phyloP scores from a whole-genome alignment of 257 asterid species.

The Solanum pimpinellifolium region DNA sequence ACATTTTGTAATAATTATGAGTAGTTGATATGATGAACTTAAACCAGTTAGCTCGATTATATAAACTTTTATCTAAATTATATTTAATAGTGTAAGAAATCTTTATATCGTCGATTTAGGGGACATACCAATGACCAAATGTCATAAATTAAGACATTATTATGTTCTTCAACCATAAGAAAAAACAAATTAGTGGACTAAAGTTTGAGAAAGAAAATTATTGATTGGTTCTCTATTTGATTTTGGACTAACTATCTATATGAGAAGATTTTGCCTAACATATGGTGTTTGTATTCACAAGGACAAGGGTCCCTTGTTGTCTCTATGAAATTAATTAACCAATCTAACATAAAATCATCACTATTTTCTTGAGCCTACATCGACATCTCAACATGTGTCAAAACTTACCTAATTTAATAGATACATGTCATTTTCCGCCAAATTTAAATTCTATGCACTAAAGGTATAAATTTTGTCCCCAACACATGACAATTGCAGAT shows the following conservation, averaged over 20 bases:
- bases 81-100: not conserved
- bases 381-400: not conserved
- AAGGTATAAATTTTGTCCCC: not conserved
- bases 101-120: not conserved
- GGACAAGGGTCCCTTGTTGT: slow-evolving; percentile 9
- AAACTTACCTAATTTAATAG: not conserved
- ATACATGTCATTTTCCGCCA: not conserved
- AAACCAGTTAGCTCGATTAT: not conserved
- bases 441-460: not conserved
- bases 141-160: not conserved
- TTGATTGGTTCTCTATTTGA: not conserved
- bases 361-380: not conserved
- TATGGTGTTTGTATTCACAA: slow-evolving; percentile 6
- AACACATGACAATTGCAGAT: not conserved
- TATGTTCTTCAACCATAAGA: not conserved
- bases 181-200: not conserved
- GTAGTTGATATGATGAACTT: not conserved
- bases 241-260: not conserved
- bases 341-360: not conserved
- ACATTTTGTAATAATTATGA: not conserved
- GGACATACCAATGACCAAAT: not conserved
- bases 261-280: not conserved
- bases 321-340: slow-evolving; percentile 12
- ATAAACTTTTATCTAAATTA: not conserved
- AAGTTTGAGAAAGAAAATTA: not conserved